Base-by-base conservation (phyloP, 805 yeast genomes). In the Cyberlindnera maritima region DNA sequence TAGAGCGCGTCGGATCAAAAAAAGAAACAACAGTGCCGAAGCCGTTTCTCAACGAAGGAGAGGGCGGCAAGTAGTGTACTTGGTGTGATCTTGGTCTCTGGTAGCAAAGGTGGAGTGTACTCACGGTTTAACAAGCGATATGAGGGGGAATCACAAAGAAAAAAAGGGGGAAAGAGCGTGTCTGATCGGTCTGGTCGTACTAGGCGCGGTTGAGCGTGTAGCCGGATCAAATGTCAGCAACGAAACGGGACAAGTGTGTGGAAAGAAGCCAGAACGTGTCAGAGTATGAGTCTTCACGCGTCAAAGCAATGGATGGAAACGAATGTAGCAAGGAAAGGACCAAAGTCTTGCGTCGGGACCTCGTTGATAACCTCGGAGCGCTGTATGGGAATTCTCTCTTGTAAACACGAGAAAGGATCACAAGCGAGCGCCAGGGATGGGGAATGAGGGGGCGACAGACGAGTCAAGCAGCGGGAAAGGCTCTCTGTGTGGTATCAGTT, bases 181-280 rank as follows among this genome's bases (percentile, higher is more conserved):
- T 15, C 18, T 32, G 18, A 28, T 4, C 31, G 11, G n/a, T 28
- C 31, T 28, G 35, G 20, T 32, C 35, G 20, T 15, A n/a, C 35
- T 28, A 20, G 37, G 25, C 25, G 25, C 37, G 37, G 37, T 18
- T 19, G 17, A 39, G 31, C 34, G 41, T 19, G 41, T 39, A 28
- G 34, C 35, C 26, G 18, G 18, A 36, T 36, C 39, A 36, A 36
- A 36, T 36, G 31, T 20, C 37, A 20, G 18, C 14, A 38, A 38
- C 23, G 17, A 17, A 21, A 4, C 26, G n/a, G n/a, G 23, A 18
- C 13, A 13, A 25, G 21, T 6, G 17, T 17, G 17, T n/a, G 26
- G 4, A 26, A 26, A 37, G 32, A 5, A 32, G 35, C 18, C 18
- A 32, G 19, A 32, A n/a, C 31, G 31, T 28, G 31, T 28, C 15